Evolutionary conservation across 441 rosid species (phyloP), one percentile per base, ranked within the genome.

Genomic region (Gossypium laxum): DNA sequence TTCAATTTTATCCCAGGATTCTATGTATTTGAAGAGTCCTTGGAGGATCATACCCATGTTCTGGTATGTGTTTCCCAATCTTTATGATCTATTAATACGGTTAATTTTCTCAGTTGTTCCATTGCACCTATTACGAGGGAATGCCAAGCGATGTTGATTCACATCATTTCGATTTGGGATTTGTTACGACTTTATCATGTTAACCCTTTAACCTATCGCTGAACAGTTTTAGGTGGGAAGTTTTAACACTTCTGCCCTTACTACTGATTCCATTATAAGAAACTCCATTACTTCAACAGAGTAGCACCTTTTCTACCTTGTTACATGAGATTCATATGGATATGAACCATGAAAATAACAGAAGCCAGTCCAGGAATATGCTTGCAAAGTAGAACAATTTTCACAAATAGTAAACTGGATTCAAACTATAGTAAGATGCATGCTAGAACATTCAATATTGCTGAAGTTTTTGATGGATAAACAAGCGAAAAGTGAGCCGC

Each of bases 361-460:
- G n/a, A 0, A 15, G 47, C 47, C 67, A 41, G 52, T 6, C 30
- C 3, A 47, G 41, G 56, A n/a, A 45, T 19, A 14, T 12, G 5
- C 34, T 43, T 64, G 70, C 56, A 47, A 2, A 24, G 14, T 26
- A 14, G 24, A 48, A 24, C 70, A 26, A 14, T 67, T 26, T 67
- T 26, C 58, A 22, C 58, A 48, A 48, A 26, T 15, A 48, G 15
- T 24, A 26, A 67, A 67, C 22, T 45, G 14, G 38, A 65, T 45
- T 47, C 56, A 47, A 47, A 24, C 56, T n/a, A n/a, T n/a, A 65
- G 69, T 47, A 65, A 14, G 10, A 60, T 6, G 65, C 47, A 60
- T 4, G 21, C 22, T 15, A 60, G n/a, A 60, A 30, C 22, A 2
- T 59, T 1, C 45, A 60, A 30, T 6, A 30, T 15, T 30, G 22